phyloP scores from a whole-genome alignment of 345 rosid genomes.

The Bruguiera sexangula region DNA sequence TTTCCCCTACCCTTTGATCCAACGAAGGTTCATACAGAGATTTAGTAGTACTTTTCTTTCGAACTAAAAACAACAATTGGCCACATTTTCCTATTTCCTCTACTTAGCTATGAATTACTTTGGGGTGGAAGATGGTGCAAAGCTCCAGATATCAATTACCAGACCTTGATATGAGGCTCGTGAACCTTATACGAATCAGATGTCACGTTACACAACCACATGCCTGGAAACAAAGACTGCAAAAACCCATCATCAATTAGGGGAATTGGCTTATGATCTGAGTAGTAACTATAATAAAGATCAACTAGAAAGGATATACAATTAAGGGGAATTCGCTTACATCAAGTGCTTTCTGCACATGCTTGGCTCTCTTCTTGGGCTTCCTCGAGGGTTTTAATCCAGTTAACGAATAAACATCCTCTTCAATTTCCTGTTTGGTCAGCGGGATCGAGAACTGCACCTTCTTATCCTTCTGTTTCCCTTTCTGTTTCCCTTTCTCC shows the following conservation, averaged over 20 bases:
- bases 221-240: slow-evolving; percentile 30
- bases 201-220: slow-evolving; percentile 24
- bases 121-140: background rate
- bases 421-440: slow-evolving; percentile 27
- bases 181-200: slow-evolving; percentile 20
- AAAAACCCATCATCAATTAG: background rate
- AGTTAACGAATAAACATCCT: slow-evolving; percentile 25
- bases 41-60: background rate
- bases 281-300: too few relatives aligned
- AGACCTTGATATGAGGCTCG: slow-evolving; percentile 23
- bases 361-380: slow-evolving; percentile 28
- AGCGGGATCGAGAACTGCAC: slow-evolving; percentile 23
- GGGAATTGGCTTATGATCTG: too few relatives aligned
- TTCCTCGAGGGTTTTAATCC: slow-evolving; percentile 28
- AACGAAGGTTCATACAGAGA: too few relatives aligned
- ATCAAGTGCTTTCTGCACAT: slow-evolving; percentile 29
- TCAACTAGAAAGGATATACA: background rate
- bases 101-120: background rate
- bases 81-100: background rate
- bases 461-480: slow-evolving; percentile 20
- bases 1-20: too few relatives aligned
- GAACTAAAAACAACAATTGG: background rate
- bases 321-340: slow-evolving; percentile 5
- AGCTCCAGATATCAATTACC: background rate
- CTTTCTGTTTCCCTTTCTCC: background rate